These are phyloP conservation scores for Phytophthora brassicae DNA, from an alignment of 352 stramenopile species.

Conservation along the genomic window DNA sequence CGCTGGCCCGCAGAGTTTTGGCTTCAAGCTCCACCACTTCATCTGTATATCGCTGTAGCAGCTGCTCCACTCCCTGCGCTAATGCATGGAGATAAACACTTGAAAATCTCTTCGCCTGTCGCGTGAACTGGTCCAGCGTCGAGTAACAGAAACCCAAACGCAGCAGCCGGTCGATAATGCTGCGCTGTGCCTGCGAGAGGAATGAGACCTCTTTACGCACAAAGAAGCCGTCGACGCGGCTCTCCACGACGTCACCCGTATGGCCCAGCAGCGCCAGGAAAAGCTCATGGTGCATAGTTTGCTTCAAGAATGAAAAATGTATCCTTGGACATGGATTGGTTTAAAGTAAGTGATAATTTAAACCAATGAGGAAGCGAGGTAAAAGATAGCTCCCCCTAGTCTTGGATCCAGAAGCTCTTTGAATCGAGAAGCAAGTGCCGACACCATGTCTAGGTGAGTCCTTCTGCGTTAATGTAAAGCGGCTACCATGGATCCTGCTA, in stretches of 20 bases:
- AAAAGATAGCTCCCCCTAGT: conserved; percentile 22
- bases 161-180: conserved; percentile 58
- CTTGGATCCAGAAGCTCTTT: conserved; percentile 30
- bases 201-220: conserved; percentile 45
- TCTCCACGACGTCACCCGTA: conserved; percentile 61
- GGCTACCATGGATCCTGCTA: not conserved
- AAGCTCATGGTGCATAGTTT: conserved; percentile 74
- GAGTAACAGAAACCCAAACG: conserved; percentile 53
- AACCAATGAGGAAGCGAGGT: not conserved
- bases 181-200: conserved; percentile 51
- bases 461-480: not conserved
- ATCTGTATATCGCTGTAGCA: conserved; percentile 58
- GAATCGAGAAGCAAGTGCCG: conserved; percentile 12
- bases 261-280: conserved; percentile 76
- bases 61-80: conserved; percentile 50
- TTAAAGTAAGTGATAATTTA: not conserved
- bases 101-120: conserved; percentile 15
- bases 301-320: not conserved
- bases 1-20: conserved; percentile 43
- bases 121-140: conserved; percentile 53
- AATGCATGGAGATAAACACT: conserved; percentile 66
- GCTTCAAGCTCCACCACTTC: conserved; percentile 54
- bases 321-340: not conserved
- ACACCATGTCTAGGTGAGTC: conserved; percentile 43
- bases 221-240: conserved; percentile 59